A percentile compares a stretch with the other conserved stretches of the same genome.
Conservation (phyloP, 2,329 filamentous ascomycete species). For the Chaetomiaceae sp. region DNA sequence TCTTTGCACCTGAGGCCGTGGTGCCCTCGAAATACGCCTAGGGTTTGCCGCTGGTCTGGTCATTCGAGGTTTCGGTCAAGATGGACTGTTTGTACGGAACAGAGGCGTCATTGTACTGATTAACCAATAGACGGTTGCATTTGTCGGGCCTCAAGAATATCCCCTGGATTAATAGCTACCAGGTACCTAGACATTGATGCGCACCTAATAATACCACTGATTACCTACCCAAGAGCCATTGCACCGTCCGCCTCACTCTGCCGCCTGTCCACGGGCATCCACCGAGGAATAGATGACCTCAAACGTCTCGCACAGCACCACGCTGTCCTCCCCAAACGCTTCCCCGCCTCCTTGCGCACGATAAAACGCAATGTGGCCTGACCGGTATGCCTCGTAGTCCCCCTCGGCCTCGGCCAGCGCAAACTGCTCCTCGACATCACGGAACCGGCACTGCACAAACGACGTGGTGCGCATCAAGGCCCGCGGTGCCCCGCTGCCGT, state of each 20-base stretch:
- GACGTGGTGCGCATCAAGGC: constrained; percentile 29
- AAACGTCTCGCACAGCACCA: constrained; percentile 29
- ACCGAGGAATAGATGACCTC: constrained; percentile 26
- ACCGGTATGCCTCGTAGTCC: constrained; percentile 26
- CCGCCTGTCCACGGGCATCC: too few species aligned
- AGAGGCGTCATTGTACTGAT: too few species aligned
- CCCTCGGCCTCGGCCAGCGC: constrained; percentile 30
- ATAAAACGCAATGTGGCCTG: constrained; percentile 28
- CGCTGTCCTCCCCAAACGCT: constrained; percentile 26
- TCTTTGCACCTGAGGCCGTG: constrained; percentile 20
- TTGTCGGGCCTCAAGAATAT: too few species aligned
- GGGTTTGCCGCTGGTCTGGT: not conserved
- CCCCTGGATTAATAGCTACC: too few species aligned
- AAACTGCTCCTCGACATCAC: constrained; percentile 28
- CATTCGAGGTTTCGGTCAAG: too few species aligned
- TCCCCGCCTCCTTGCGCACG: constrained; percentile 18
- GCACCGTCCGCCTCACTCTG: not conserved
- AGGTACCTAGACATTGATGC: too few species aligned
- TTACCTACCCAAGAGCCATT: too few species aligned
- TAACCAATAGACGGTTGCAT: too few species aligned
- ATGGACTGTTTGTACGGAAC: too few species aligned
- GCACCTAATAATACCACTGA: too few species aligned
- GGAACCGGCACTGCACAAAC: constrained; percentile 27
- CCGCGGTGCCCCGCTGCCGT: constrained; percentile 23
- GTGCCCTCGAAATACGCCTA: constrained; percentile 5